Evolutionary conservation across 2,329 filamentous ascomycete species (phyloP), one percentile per base, ranked within the genome.

Genomic region (Ophiostoma sp.): DNA sequence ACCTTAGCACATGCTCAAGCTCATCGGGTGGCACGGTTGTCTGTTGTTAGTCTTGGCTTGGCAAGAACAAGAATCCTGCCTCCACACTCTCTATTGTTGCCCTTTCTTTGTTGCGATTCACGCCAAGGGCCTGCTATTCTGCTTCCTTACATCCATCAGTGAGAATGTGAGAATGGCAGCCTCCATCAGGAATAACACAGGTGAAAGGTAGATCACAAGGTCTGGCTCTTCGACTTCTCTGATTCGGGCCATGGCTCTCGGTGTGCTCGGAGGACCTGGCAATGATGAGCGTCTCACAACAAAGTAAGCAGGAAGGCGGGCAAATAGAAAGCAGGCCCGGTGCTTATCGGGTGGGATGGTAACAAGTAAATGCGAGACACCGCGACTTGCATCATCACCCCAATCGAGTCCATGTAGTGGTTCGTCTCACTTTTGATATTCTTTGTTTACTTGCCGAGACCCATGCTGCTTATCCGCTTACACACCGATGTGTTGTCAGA

Each of bases 251-350:
- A 5, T 57, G 52, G 52, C 52, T 57, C n/a, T 4, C 7, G n/a
- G 8, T 57, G n/a, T 57, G 52, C n/a, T 57, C 52, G 52, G 52
- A 57, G 52, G 52, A 57, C 52, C n/a, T n/a, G 52, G 52, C 11
- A 48, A n/a, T 8, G 20, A 48, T 48, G 44, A 48, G 44, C 44
- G 44, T 48, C 44, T 48, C 5, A 27, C 52, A 27, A 15, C 23
- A 27, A 27, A 13, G 52, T 15, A 6, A 27, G 52, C 52, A 57
- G 3, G 23, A n/a, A 11, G 8, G 1, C 23, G 27, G 52, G 2
- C 52, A 31, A 57, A 57, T 27, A 57, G 5, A 27, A 57, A 57
- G 52, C 52, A 57, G 8, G 52, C 7, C 17, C 15, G 10, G 17
- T n/a, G 39, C 13, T 41, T 41, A 4, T 52, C 17, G 2, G 17